Percentiles rank a stretch among this genome's conserved stretches.
Evolutionary conservation across 2,329 filamentous ascomycete species (phyloP).

Genomic region (Grosmannia penicillata): DNA sequence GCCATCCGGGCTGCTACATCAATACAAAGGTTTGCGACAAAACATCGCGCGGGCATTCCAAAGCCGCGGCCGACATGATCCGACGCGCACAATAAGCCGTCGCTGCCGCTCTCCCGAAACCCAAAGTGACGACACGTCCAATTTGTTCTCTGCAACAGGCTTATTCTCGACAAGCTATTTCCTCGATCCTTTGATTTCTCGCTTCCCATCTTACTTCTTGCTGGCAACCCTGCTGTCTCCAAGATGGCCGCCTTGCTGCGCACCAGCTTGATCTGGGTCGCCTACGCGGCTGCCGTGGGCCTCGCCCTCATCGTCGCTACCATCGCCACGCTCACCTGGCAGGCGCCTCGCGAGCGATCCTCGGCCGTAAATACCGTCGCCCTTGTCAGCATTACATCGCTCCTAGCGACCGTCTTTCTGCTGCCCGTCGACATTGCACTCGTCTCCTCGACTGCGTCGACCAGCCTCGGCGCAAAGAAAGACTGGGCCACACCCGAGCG

Average conservation of each 20-base stretch:
- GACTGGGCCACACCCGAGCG: slow-evolving; percentile 82
- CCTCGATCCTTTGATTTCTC: neutral
- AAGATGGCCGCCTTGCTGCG: slow-evolving; percentile 47
- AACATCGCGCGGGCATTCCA: slow-evolving; percentile 1
- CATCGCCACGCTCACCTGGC: slow-evolving; percentile 84
- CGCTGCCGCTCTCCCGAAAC: no score
- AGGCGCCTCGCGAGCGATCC: slow-evolving; percentile 75
- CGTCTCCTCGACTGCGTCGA: slow-evolving; percentile 72
- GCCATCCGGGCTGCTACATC: neutral
- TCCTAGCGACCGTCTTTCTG: slow-evolving; percentile 83
- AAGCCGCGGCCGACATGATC: neutral
- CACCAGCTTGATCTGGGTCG: slow-evolving; percentile 84
- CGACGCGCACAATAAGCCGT: no score
- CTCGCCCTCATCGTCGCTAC: slow-evolving; percentile 64
- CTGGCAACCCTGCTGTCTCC: neutral
- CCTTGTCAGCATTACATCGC: slow-evolving; percentile 70
- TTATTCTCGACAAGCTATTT: neutral
- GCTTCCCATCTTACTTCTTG: neutral
- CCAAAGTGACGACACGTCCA: neutral
- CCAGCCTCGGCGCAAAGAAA: slow-evolving; percentile 68
- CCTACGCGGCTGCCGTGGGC: slow-evolving; percentile 71
- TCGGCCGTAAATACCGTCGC: slow-evolving; percentile 68
- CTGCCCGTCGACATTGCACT: slow-evolving; percentile 92
- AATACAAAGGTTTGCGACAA: no score
- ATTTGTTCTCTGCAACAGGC: neutral